A percentile compares a stretch with the other conserved stretches of the same genome.
These are phyloP conservation scores for Blastomyces gilchristii DNA, from an alignment of 2,329 filamentous ascomycete genomes.

Conservation along the genomic window DNA sequence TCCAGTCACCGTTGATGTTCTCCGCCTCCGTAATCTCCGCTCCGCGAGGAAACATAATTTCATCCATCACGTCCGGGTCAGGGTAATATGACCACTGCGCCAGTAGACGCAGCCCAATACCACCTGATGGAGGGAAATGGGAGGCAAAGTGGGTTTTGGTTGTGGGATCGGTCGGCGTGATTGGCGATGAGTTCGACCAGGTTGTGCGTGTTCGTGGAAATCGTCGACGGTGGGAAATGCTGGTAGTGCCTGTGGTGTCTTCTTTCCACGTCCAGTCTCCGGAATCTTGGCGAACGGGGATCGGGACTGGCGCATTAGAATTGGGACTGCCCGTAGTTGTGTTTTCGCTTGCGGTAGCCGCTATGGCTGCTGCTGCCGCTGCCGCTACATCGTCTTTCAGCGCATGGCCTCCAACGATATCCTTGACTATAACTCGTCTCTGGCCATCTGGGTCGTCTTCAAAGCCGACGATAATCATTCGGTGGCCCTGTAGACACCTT, in stretches of 20 bases:
- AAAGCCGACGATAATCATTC: conserved; percentile 74
- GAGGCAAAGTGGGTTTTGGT: conserved; percentile 10
- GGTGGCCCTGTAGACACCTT: conserved; percentile 66
- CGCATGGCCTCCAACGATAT: conserved; percentile 66
- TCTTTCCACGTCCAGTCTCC: conserved; percentile 38
- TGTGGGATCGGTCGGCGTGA: conserved; percentile 24
- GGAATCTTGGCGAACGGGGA: conserved; percentile 14
- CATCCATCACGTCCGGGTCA: conserved; percentile 47
- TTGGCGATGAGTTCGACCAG: conserved; percentile 43
- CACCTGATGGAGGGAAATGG: conserved; percentile 64
- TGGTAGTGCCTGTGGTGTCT: conserved; percentile 21
- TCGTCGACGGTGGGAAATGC: conserved; percentile 12
- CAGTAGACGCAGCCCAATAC: conserved; percentile 51
- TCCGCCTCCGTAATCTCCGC: conserved; percentile 76
- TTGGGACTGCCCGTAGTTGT: conserved; percentile 20
- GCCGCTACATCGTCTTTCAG: conserved; percentile 46
- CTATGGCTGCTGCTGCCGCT: conserved; percentile 18
- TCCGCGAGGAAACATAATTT: conserved; percentile 71
- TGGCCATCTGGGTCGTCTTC: conserved; percentile 57
- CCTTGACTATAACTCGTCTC: conserved; percentile 55
- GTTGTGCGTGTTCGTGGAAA: conserved; percentile 13
- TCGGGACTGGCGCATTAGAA: conserved; percentile 12
- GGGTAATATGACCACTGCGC: conserved; percentile 76
- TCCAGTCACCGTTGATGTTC: conserved; percentile 88
- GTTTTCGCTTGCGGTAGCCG: not conserved